Conservation (phyloP, 2,329 filamentous ascomycete genomes). For the Aspergillus sp. region DNA sequence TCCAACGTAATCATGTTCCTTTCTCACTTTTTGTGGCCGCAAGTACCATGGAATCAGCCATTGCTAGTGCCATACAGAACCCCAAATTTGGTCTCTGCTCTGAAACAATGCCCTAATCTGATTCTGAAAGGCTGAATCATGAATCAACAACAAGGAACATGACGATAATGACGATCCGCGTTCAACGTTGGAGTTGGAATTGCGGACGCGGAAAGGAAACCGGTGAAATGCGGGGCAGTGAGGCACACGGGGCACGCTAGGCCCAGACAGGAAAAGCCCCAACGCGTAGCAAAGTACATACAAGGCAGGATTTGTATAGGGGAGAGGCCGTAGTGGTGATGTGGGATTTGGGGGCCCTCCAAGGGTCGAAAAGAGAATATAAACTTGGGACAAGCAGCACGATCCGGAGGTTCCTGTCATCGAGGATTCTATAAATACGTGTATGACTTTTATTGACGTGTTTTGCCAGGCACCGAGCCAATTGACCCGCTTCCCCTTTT, state of each 20-base stretch:
- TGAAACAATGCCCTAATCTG: too few species aligned
- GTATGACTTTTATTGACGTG: constrained; percentile 1
- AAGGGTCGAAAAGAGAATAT: too few species aligned
- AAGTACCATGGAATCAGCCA: too few species aligned
- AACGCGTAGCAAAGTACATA: constrained; percentile 1
- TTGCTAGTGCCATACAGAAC: too few species aligned
- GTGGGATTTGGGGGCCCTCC: too few species aligned
- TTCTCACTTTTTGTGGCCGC: too few species aligned
- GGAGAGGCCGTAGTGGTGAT: neutral
- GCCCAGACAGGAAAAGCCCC: constrained; percentile 16
- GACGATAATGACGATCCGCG: neutral
- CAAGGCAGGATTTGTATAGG: neutral
- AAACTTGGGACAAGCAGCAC: too few species aligned
- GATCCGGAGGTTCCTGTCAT: neutral
- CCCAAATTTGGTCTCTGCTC: too few species aligned
- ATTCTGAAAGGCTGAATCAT: too few species aligned
- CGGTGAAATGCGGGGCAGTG: constrained; percentile 15
- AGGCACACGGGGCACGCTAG: constrained; percentile 9
- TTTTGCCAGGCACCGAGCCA: constrained; percentile 5
- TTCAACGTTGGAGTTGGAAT: neutral
- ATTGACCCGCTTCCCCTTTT: constrained; percentile 23
- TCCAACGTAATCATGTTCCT: too few species aligned
- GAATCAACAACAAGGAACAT: too few species aligned
- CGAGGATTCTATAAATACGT: constrained; percentile 1
- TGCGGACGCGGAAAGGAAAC: neutral